A percentile compares a stretch with the other conserved stretches of the same genome.
phyloP scores from a whole-genome alignment of 2,329 filamentous ascomycete species.

The Epichloe aotearoae region DNA sequence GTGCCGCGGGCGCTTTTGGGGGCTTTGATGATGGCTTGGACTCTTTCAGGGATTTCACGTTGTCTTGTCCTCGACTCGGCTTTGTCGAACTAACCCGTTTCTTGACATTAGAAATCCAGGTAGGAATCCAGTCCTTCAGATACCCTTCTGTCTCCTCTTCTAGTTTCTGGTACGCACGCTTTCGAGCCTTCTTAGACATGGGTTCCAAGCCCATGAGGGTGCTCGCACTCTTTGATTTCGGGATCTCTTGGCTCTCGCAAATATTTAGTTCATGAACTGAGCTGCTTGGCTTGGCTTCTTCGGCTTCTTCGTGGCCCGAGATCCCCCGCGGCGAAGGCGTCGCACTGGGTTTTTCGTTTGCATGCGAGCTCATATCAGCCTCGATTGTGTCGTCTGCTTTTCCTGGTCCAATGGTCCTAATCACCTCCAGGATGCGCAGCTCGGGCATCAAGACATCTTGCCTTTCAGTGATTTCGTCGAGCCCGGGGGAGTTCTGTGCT shows the following conservation, averaged over 20 bases:
- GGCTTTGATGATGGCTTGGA: neutral
- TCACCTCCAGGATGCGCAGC: neutral
- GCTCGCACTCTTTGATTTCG: neutral
- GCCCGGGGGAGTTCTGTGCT: too few relatives aligned
- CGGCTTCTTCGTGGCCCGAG: neutral
- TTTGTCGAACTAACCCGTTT: neutral
- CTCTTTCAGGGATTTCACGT: neutral
- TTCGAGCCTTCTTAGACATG: neutral
- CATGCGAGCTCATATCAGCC: too few relatives aligned
- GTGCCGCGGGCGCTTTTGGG: neutral
- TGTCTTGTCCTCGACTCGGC: neutral
- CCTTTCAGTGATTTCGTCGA: neutral
- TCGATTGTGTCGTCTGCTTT: neutral
- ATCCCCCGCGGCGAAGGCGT: neutral
- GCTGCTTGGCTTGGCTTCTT: neutral
- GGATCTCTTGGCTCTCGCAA: neutral
- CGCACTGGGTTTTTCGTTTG: neutral
- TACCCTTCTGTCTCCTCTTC: neutral
- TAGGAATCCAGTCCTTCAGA: neutral
- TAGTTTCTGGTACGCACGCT: slow-evolving; percentile 1
- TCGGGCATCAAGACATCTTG: neutral
- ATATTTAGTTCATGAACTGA: too few relatives aligned
- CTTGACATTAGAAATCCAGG: neutral
- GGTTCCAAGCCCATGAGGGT: neutral
- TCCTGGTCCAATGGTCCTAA: neutral